Base-by-base conservation (phyloP, 495 filamentous ascomycete genomes). In the Lepidopterella palustris region DNA sequence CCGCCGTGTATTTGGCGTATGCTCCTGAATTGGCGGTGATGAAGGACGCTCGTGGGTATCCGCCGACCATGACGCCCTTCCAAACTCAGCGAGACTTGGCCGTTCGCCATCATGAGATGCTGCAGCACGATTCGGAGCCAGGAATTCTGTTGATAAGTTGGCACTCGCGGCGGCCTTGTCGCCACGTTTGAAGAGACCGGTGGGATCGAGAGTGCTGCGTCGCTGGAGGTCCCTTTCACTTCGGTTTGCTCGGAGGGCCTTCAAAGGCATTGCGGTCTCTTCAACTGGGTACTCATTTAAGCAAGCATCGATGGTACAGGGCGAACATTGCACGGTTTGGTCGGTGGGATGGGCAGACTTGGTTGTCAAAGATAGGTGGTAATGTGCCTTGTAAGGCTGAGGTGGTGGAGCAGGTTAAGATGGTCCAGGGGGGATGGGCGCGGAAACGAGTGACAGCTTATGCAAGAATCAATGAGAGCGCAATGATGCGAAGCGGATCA, bases 1-100 rank as follows among this genome's bases (percentile, higher is more conserved):
- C 31, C 92, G 86, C 59, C 86, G 80, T 31, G 70, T 81, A 76
- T 64, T 68, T 15, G 63, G 63, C 15, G 61, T 68, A 45, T 54
- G 49, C 27, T 61, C 65, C 53, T 71, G 66, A 18, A 68, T 55
- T 6, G 65, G 68, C 49, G 68, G 65, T 13, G 68, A 60, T 15
- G 67, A 61, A 3, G 61, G 67, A 13, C 13, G 60, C 11, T 58
- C 53, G 11, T 61, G 29, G 48, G 28, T 47, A 57, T 32, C 49
- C 9, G 45, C 53, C 3, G 52, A 27, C 53, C 53, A 57, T 26
- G 57, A 62, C 18, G 31, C 25, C 32, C 32, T 47, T 26, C 61
- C 42, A 8, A 62, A 49, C 13, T 68, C 65, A 52, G 61, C 66
- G 42, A 45, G 57, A 51, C 26, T 32, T 32, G 64, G 60, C 1